Evolutionary conservation across 169 alveolate species (phyloP), one percentile per base, ranked within the genome.

Genomic region (Eimeria sp.): DNA sequence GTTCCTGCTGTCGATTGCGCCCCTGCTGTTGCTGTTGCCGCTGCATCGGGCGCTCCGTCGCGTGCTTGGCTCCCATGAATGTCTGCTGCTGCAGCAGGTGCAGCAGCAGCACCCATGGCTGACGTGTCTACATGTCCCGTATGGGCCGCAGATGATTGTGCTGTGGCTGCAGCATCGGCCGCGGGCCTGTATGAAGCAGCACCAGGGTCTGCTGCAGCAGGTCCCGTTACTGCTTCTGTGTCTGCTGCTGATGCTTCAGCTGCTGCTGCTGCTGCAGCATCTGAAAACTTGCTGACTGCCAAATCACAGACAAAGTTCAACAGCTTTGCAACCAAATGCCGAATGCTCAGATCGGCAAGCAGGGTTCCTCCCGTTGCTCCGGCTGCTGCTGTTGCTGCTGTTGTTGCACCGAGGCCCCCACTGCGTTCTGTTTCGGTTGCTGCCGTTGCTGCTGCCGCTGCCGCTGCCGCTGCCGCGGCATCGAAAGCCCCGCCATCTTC

Each of bases 151-250:
- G 87, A 9, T 34, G 40, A 16, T 43, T n/a, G 40, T 76, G 91
- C 51, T 34, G 40, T 34, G 40, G 40, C 40, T 34, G 40, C 40
- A 34, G 40, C 40, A 2, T 34, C 40, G 40, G 40, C 40, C 40
- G 40, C 40, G 40, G 40, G 0, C 2, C 2, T 34, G 40, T 34
- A 34, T 34, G 40, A 34, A 34, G 40, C 40, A 34, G 40, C 40
- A 34, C 40, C 40, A 34, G 40, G 40, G 40, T 34, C 40, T 34
- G 90, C 73, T 51, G 91, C 75, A n/a, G 75, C 75, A 14, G 45
- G 73, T 3, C 34, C 91, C 16, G 67, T n/a, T 20, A 4, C 6
- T 96, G 96, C 93, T 95, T 96, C 95, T 97, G 97, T 80, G 95
- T 95, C 89, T 40, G 76, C 82, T 18, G 80, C 76, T 27, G 43